Evolutionary conservation across 2,329 filamentous ascomycete genomes (phyloP), one percentile per base, ranked within the genome.

Genomic region (Epichloe coenophiala): DNA sequence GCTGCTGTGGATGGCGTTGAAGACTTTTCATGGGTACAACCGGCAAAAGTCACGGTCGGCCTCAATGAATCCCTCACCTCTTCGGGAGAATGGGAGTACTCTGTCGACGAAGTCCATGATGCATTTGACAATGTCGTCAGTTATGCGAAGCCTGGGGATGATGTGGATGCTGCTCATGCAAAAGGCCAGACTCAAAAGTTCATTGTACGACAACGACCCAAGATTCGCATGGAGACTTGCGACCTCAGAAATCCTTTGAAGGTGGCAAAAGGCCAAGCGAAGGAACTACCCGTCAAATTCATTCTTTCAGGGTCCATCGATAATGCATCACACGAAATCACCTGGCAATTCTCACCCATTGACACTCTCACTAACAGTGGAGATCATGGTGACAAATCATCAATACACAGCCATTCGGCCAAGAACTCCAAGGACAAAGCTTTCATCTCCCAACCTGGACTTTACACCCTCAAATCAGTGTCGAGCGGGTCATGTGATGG

Each of bases 91-190:
- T 97, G 91, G 90, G 76, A 85, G 54, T 98, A 97, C 63, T 83
- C 85, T 1, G 82, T 98, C 49, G 88, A 96, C 58, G 88, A 96
- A 65, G 88, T 98, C 8, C 81, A 88, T 53, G 93, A 98, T 70
- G 91, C 82, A 2, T 85, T 90, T 57, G 90, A 90, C 45, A 98
- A 98, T 60, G 70, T 84, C 38, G 83, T 90, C 53, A 85, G 82
- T 55, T 98, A 95, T 62, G 71, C 76, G 3, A 69, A 73, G 4
- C 67, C 75, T 3, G 71, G 76, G 13, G 86, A 93, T 41, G 86
- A 93, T n/a, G 71, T 75, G 37, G 82, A 88, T 17, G 81, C 77
- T 55, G 70, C 74, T 4, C 83, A 80, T 59, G 68, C 73, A 1
- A 74, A 78, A 53, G 72, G 81, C 47, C 74, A 94, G 19, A 80